phyloP scores from a whole-genome alignment of 805 yeast genomes.

The Barnettozyma californica region DNA sequence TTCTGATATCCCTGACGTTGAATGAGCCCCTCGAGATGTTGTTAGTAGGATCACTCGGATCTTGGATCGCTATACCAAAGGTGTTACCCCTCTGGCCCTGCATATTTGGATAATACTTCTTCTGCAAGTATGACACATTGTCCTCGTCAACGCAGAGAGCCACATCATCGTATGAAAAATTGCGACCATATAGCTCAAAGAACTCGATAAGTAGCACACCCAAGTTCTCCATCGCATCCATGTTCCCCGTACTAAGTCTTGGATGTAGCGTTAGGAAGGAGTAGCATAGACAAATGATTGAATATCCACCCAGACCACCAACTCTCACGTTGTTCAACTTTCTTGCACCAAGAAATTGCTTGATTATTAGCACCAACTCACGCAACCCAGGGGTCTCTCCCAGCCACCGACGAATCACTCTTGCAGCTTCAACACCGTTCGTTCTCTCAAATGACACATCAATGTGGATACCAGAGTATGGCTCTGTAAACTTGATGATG shows the following conservation, averaged over 20 bases:
- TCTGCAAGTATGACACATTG: constrained; percentile 53
- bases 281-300: constrained; percentile 82
- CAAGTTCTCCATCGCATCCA: constrained; percentile 65
- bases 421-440: constrained; percentile 81
- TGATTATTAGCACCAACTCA: constrained; percentile 74
- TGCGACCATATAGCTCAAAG: constrained; percentile 85
- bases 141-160: constrained; percentile 61
- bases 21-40: constrained; percentile 84
- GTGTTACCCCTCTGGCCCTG: constrained; percentile 42
- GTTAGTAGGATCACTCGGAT: constrained; percentile 80
- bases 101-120: constrained; percentile 46
- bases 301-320: constrained; percentile 94
- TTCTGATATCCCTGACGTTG: constrained; percentile 71
- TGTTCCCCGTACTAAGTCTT: constrained; percentile 57
- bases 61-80: constrained; percentile 74
- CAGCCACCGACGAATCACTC: constrained; percentile 70
- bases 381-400: constrained; percentile 69
- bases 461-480: constrained; percentile 61
- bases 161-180: constrained; percentile 78
- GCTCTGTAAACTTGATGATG: constrained; percentile 84
- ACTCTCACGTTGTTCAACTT: constrained; percentile 79
- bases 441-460: constrained; percentile 87
- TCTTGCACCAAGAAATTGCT: constrained; percentile 78
- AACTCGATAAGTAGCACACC: constrained; percentile 88
- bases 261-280: constrained; percentile 81